A percentile compares a stretch with the other conserved stretches of the same genome.
Conservation (phyloP, 805 yeast genomes). For the Sugiyamaella boreocaroliniensis region DNA sequence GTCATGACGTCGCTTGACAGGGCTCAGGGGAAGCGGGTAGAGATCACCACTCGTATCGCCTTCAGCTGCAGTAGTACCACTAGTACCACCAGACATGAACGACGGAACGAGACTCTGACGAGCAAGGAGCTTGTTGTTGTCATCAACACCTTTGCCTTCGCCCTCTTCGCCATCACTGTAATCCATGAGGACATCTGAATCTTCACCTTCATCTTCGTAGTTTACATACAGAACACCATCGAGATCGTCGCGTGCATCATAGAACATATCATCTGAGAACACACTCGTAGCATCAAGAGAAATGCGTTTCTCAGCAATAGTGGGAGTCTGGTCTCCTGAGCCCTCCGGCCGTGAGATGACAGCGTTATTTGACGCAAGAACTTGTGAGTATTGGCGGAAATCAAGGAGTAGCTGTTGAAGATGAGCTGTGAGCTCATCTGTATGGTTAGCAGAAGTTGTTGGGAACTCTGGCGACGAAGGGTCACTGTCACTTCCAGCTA, state of each 20-base stretch:
- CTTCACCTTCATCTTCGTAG: conserved; percentile 12
- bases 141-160: conserved; percentile 12
- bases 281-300: conserved; percentile 16
- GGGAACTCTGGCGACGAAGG: neutral
- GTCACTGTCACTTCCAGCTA: neutral
- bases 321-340: neutral
- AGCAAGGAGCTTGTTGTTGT: neutral
- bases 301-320: conserved; percentile 6
- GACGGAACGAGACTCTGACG: neutral
- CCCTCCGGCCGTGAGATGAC: neutral
- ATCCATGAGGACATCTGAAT: conserved; percentile 2
- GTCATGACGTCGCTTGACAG: conserved; percentile 49
- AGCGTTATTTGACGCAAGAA: neutral
- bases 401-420: neutral
- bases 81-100: neutral
- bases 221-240: conserved; percentile 21
- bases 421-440: neutral
- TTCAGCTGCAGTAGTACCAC: conserved; percentile 1
- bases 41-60: conserved; percentile 28
- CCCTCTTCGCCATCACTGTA: conserved; percentile 17
- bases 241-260: conserved; percentile 16
- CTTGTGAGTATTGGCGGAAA: neutral
- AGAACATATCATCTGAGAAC: conserved; percentile 20
- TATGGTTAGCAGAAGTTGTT: neutral
- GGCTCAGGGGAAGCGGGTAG: conserved; percentile 58